Evolutionary conservation across 352 stramenopile genomes (phyloP), one percentile per base, ranked within the genome.

Genomic region (Phytophthora megakarya): DNA sequence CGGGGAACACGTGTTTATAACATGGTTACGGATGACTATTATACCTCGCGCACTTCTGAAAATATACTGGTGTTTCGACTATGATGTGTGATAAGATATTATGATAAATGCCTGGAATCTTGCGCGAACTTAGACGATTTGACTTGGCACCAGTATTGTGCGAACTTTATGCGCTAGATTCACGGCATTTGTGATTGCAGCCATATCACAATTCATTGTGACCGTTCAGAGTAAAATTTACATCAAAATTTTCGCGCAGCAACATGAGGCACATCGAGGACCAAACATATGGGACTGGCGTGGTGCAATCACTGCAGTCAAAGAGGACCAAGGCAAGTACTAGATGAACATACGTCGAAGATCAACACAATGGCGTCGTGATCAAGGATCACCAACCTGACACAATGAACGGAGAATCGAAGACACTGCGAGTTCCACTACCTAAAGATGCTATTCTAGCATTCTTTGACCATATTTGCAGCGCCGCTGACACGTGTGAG

Each of bases 391-490:
- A n/a, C n/a, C n/a, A n/a, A n/a, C n/a, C n/a, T n/a, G n/a, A n/a
- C n/a, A n/a, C n/a, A n/a, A n/a, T n/a, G n/a, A 19, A 46, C 39
- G 9, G 21, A 8, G 39, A 30, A 10, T 18, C 39, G 3, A 25
- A 46, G 18, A 13, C 4, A 15, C 25, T 46, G 18, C 18, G 10
- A 11, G 28, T 46, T 28, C 19, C 39, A 16, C 39, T 46, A 3
- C 39, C 39, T 8, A 46, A 26, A 18, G n/a, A 46, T 16, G 39
- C 19, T 5, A 15, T 46, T 7, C 39, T 46, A n/a, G 7, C 18
- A n/a, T 28, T 46, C 16, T 46, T 46, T 46, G 39, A 19, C 19
- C 42, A 48, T 32, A 33, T 48, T 13, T 48, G 42, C n/a, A 22
- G 22, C 42, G 21, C 42, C 22, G 22, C 22, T 19, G 3, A 48